Evolutionary conservation across 176 grass and related monocot species (phyloP).

Genomic region (Paspalum vaginatum): DNA sequence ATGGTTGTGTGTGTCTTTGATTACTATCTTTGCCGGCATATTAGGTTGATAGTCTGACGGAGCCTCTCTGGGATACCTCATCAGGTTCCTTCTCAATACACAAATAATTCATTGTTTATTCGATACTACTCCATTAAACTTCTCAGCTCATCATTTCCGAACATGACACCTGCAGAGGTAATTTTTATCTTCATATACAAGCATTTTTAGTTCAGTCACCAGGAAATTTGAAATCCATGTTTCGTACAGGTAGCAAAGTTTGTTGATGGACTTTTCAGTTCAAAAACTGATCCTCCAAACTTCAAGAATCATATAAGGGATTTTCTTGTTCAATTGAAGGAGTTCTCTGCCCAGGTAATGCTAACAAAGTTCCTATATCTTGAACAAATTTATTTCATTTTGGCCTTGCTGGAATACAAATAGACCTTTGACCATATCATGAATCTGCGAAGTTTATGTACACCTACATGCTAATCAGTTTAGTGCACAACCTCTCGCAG

Average conservation of each 20-base stretch:
- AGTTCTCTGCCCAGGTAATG: constrained; percentile 16
- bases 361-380: background rate
- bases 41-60: constrained; percentile 25
- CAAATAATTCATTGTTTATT: constrained; percentile 24
- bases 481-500: background rate
- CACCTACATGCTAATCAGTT: background rate
- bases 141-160: constrained; percentile 16
- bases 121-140: constrained; percentile 16
- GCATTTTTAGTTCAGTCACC: background rate
- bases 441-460: background rate
- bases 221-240: background rate
- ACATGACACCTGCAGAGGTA: constrained; percentile 25
- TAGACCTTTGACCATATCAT: background rate
- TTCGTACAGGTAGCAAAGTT: constrained; percentile 15
- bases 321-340: constrained; percentile 27
- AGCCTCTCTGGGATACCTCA: constrained; percentile 24
- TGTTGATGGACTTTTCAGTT: constrained; percentile 28
- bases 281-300: constrained; percentile 13
- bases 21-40: constrained; percentile 1
- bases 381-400: background rate
- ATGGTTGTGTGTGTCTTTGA: background rate
- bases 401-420: background rate
- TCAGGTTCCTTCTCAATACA: background rate
- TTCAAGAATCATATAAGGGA: constrained; percentile 27
- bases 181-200: background rate